Base-by-base conservation (phyloP, 148 eudicot species). In the Heliosperma pusillum region DNA sequence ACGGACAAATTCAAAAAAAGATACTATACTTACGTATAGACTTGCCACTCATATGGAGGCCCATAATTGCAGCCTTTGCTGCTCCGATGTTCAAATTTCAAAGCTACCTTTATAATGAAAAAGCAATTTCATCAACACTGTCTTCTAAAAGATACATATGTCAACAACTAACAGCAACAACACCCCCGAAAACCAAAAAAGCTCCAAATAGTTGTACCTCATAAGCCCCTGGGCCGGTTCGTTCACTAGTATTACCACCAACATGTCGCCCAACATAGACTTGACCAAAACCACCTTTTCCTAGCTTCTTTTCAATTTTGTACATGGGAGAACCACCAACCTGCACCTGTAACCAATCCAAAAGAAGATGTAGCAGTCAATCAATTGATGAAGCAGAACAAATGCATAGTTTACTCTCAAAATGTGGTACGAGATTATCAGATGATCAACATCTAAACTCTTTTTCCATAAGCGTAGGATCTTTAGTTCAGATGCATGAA, bases 1-100 rank as follows among this genome's bases (percentile, higher is more conserved):
- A 56, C 26, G 74, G 47, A 60, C 59, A 33, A 66, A 60, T 26
- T 36, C 62, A 3, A 36, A 44, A 19, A 42, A 42, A 6, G 53
- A 12, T n/a, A n/a, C n/a, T n/a, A n/a, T n/a, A 79, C 97, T 79
- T 74, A 94, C 98, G 70, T 82, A 86, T 94, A 94, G 42, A 90
- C 96, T 76, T 94, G 97, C 98, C 98, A 94, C 77, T 94, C 98
- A 79, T 90, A 84, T 53, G 97, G 98, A 52, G 97, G 96, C 61
- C 97, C 97, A 84, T 90, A 85, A 76, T 87, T 91, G 73, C 97
- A 92, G 63, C 98, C 96, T 84, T 94, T 92, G 88, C 96, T 94
- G 63, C 73, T 91, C 71, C 85, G 83, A 76, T 91, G 98, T 80
- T 93, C 97, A 82, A 93, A 87, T 77, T 93, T 91, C 78, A 91